Conservation (phyloP, 192 early-diverging fungal genomes). For the Coemansia asiatica region DNA sequence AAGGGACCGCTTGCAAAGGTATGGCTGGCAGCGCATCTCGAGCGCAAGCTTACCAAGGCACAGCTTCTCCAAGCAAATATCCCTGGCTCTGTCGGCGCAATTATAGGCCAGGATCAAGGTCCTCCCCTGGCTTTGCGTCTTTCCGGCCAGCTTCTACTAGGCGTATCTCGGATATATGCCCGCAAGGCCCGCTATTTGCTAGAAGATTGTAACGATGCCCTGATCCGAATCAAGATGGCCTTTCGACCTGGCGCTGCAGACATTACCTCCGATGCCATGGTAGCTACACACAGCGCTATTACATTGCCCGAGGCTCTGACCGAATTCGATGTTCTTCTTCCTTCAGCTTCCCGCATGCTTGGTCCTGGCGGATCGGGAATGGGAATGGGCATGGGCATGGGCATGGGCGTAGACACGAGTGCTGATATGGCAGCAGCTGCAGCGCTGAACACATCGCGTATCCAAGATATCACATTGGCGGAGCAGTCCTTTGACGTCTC, state of each 20-base stretch:
- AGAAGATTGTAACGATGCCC: slow-evolving; percentile 96
- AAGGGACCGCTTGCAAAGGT: slow-evolving; percentile 92
- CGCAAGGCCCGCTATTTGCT: slow-evolving; percentile 94
- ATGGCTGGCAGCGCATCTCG: slow-evolving; percentile 98
- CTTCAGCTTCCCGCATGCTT: slow-evolving; percentile 60
- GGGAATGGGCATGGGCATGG: slow-evolving; percentile 9
- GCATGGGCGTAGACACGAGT: slow-evolving; percentile 6
- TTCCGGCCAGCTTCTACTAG: slow-evolving; percentile 94
- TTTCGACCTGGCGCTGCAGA: slow-evolving; percentile 74
- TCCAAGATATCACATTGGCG: slow-evolving; percentile 72
- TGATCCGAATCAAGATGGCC: slow-evolving; percentile 93
- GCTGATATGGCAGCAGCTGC: slow-evolving; percentile 27
- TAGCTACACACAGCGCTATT: slow-evolving; percentile 77
- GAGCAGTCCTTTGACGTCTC: slow-evolving; percentile 58
- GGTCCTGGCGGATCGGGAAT: background rate
- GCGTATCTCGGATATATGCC: slow-evolving; percentile 93
- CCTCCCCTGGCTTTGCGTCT: slow-evolving; percentile 90
- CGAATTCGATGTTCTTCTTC: slow-evolving; percentile 89
- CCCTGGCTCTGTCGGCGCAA: slow-evolving; percentile 79
- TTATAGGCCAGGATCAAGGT: slow-evolving; percentile 71
- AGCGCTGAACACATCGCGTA: slow-evolving; percentile 58
- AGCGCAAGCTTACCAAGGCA: slow-evolving; percentile 92
- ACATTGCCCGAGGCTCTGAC: slow-evolving; percentile 84
- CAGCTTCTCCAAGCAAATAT: slow-evolving; percentile 96
- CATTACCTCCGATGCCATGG: slow-evolving; percentile 70